These are phyloP conservation scores for Lanmaoa rubissima DNA, from an alignment of 768 basidiomycete genomes.

Conservation along the genomic window DNA sequence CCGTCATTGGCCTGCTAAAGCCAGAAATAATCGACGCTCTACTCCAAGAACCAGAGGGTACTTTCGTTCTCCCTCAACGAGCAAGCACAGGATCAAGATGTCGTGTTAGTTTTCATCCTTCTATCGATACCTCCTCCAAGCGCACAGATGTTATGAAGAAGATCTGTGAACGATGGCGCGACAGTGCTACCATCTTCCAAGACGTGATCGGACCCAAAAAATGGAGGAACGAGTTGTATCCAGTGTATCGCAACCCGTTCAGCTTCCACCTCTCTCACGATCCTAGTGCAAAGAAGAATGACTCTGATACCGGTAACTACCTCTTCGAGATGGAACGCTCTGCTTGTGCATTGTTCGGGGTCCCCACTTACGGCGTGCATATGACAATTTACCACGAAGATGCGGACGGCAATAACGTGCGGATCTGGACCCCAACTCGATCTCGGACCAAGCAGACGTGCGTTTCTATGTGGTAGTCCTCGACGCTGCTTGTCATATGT, in stretches of 20 bases:
- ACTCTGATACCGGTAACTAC: slow-evolving; percentile 48
- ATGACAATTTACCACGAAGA: slow-evolving; percentile 63
- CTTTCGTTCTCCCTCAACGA: slow-evolving; percentile 43
- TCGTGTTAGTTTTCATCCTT: slow-evolving; percentile 48
- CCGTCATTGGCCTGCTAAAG: slow-evolving; percentile 61
- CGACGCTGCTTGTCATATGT: neutral
- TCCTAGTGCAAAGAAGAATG: slow-evolving; percentile 28
- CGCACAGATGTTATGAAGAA: slow-evolving; percentile 62
- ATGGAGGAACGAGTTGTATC: slow-evolving; percentile 87
- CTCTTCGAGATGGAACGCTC: slow-evolving; percentile 90
- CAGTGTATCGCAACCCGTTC: slow-evolving; percentile 71
- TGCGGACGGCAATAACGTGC: slow-evolving; percentile 40
- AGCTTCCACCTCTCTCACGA: slow-evolving; percentile 42
- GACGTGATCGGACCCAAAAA: slow-evolving; percentile 70
- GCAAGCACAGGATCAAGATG: slow-evolving; percentile 22
- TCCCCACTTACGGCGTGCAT: slow-evolving; percentile 92
- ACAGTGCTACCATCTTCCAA: slow-evolving; percentile 50
- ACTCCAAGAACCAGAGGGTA: slow-evolving; percentile 41
- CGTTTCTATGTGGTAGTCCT: slow-evolving; percentile 26
- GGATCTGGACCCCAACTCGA: slow-evolving; percentile 87
- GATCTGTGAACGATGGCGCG: slow-evolving; percentile 76
- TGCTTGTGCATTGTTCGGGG: slow-evolving; percentile 85
- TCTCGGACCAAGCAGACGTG: slow-evolving; percentile 87
- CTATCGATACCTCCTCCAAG: slow-evolving; percentile 52
- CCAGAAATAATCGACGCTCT: slow-evolving; percentile 56